Conservation (phyloP, 23 red algal species). For the Gracilaria gracilis region DNA sequence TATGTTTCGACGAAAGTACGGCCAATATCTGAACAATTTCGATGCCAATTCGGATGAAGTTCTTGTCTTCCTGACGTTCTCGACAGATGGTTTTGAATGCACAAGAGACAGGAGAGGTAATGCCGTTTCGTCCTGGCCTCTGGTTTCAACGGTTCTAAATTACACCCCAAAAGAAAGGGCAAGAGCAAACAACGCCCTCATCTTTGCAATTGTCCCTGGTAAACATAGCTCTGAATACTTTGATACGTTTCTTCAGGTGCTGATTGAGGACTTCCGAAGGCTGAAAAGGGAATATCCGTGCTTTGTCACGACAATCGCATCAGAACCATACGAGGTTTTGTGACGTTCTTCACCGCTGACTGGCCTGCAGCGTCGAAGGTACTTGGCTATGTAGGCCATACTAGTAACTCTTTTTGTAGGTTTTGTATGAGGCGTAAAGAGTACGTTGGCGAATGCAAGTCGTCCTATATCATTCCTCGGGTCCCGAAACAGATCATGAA, state of each 20-base stretch:
- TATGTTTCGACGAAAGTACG: neutral
- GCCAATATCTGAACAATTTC: neutral
- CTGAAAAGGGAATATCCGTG: conserved; percentile 14
- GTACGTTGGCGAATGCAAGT: too few species aligned
- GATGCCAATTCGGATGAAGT: neutral
- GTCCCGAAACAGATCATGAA: too few species aligned
- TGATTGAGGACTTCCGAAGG: neutral
- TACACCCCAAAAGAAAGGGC: neutral
- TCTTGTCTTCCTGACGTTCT: neutral
- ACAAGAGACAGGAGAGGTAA: neutral
- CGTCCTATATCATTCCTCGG: too few species aligned
- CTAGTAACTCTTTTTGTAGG: too few species aligned
- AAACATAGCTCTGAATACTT: conserved; percentile 17
- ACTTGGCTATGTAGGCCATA: too few species aligned
- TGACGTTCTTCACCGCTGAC: too few species aligned
- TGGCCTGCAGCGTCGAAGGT: too few species aligned
- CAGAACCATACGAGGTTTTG: too few species aligned
- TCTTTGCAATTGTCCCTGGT: neutral
- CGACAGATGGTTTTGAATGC: conserved; percentile 33
- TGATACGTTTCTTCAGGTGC: conserved; percentile 2
- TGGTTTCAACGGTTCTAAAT: neutral
- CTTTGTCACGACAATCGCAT: neutral
- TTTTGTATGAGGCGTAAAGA: too few species aligned
- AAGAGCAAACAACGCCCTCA: conserved; percentile 4
- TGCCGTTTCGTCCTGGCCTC: neutral